A percentile compares a stretch with the other conserved stretches of the same genome.
phyloP scores from a whole-genome alignment of 176 grass and related monocot genomes.

The Luzula sylvatica region DNA sequence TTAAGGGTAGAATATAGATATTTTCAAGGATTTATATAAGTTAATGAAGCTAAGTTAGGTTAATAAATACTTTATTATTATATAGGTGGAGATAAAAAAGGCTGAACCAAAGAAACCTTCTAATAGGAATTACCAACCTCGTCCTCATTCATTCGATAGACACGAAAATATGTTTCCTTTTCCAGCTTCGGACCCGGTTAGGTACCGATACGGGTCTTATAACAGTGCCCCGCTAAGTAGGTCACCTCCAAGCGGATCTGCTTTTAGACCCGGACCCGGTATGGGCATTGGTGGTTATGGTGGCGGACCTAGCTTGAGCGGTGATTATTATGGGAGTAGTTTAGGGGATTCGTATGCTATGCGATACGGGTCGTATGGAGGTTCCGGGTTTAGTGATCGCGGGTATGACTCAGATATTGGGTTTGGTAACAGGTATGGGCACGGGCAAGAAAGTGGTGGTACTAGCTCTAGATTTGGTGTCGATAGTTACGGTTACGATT shows the following conservation, averaged over 20 bases:
- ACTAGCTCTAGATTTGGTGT: constrained; percentile 13
- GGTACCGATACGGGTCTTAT: constrained; percentile 52
- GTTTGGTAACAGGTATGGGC: constrained; percentile 49
- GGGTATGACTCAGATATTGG: constrained; percentile 30
- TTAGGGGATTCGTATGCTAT: constrained; percentile 36
- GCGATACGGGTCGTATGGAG: constrained; percentile 45
- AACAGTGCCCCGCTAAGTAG: constrained; percentile 50
- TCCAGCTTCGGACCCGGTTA: constrained; percentile 33
- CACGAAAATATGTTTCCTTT: constrained; percentile 17
- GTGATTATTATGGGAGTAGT: constrained; percentile 50
- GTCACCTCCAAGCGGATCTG: constrained; percentile 47
- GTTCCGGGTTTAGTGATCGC: constrained; percentile 27
- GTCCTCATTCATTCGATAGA: constrained; percentile 43
- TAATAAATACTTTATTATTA: constrained; percentile 15
- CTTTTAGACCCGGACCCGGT: constrained; percentile 46
- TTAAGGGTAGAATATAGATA: neutral
- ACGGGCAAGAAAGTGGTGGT: constrained; percentile 33
- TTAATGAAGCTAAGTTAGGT: constrained; percentile 9
- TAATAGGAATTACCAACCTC: constrained; percentile 32
- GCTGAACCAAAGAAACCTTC: constrained; percentile 91
- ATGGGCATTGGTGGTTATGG: constrained; percentile 62
- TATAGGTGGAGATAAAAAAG: constrained; percentile 99
- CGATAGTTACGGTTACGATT: constrained; percentile 63
- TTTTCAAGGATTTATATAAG: constrained; percentile 11
- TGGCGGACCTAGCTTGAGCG: constrained; percentile 35